These are phyloP conservation scores for Leishmania mexicana DNA, from an alignment of 208 protist species.

Conservation along the genomic window DNA sequence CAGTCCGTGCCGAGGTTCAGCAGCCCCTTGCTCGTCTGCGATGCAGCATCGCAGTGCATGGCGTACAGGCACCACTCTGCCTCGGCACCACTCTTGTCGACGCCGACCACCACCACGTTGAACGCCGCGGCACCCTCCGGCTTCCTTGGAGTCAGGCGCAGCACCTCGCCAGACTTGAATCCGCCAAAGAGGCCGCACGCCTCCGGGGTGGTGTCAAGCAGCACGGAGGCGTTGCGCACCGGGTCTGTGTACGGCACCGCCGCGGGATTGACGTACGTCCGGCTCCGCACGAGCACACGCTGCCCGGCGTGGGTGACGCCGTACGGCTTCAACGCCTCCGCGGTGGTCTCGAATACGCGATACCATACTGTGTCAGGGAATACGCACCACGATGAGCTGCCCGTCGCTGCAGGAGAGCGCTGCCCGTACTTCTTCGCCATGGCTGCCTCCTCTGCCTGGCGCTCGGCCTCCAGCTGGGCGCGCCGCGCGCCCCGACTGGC, in stretches of 20 bases:
- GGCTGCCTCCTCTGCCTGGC: conserved; percentile 34
- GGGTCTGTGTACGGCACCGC: conserved; percentile 67
- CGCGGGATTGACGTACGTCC: conserved; percentile 41
- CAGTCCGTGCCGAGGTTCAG: conserved; percentile 72
- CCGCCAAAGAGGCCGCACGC: conserved; percentile 67
- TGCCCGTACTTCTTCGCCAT: conserved; percentile 25
- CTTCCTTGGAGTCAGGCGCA: conserved; percentile 33
- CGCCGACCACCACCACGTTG: conserved; percentile 74
- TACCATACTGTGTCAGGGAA: conserved; percentile 84
- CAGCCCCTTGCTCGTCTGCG: conserved; percentile 47
- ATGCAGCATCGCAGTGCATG: conserved; percentile 41
- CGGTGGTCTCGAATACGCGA: conserved; percentile 67
- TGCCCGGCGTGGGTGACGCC: conserved; percentile 54
- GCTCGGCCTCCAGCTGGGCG: conserved; percentile 52
- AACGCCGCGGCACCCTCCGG: conserved; percentile 19
- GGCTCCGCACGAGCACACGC: conserved; percentile 42
- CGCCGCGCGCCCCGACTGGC: conserved; percentile 46
- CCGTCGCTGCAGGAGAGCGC: not conserved
- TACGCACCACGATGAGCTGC: conserved; percentile 25
- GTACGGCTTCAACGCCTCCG: conserved; percentile 55
- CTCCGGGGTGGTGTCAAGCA: conserved; percentile 66
- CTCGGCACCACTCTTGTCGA: conserved; percentile 61
- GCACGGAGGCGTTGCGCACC: conserved; percentile 25
- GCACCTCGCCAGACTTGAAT: conserved; percentile 68
- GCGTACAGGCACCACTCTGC: conserved; percentile 60